Conservation (phyloP, 2,329 filamentous ascomycete genomes). For the Fusarium sp. region DNA sequence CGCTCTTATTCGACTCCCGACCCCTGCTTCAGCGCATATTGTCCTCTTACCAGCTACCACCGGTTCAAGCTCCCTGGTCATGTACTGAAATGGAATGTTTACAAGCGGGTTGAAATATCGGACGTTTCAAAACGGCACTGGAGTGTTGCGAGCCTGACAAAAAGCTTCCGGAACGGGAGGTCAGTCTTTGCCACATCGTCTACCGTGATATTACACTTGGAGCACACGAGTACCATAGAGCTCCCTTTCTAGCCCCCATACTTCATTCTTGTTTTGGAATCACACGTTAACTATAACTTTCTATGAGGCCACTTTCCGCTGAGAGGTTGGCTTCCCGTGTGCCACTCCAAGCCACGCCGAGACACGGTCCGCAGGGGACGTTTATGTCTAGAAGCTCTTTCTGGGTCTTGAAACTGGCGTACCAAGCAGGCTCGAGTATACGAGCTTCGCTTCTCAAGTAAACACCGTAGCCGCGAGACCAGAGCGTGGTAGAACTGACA, state of each 20-base stretch:
- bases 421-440: neutral
- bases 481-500: neutral
- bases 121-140: neutral
- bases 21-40: neutral
- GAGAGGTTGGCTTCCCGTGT: conserved; percentile 1
- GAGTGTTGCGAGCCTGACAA: neutral
- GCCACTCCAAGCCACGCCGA: conserved; percentile 13
- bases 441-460: neutral
- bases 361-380: neutral
- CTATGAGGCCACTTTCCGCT: conserved; percentile 8
- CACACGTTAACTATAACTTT: neutral
- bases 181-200: neutral
- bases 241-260: neutral
- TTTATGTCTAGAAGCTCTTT: neutral
- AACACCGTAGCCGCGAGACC: neutral
- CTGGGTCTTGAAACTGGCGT: neutral
- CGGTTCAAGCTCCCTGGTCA: neutral
- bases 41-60: neutral
- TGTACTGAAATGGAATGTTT: neutral
- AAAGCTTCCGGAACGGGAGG: conserved; percentile 1
- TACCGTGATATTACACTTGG: neutral
- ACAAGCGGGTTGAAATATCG: neutral
- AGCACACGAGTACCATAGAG: neutral
- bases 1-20: neutral
- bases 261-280: neutral